A percentile compares a stretch with the other conserved stretches of the same genome.
These are phyloP conservation scores for Botrytis squamosa DNA, from an alignment of 2,329 filamentous ascomycete genomes.

Conservation along the genomic window DNA sequence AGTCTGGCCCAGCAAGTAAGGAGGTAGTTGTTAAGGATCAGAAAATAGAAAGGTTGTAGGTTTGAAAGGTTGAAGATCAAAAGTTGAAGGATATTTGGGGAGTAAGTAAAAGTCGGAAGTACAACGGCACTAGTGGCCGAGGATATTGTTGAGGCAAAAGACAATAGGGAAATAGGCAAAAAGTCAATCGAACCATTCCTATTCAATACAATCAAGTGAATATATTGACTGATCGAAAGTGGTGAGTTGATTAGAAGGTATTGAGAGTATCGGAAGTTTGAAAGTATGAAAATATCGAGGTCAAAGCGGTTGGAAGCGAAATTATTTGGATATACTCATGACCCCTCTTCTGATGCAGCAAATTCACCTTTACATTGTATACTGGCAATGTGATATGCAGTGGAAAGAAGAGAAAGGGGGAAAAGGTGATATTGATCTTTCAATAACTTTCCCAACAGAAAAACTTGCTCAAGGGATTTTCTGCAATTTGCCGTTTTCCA, in stretches of 20 bases:
- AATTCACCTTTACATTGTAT: slow-evolving; percentile 2
- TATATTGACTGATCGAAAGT: slow-evolving; percentile 8
- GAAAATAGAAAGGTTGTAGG: slow-evolving; percentile 10
- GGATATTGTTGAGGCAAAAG: slow-evolving; percentile 6
- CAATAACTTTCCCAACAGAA: neutral
- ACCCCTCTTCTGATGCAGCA: neutral
- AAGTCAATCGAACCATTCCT: slow-evolving; percentile 9
- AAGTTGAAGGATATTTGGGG: slow-evolving; percentile 10
- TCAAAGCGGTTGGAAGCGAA: slow-evolving; percentile 11
- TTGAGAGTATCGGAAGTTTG: neutral
- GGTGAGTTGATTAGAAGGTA: neutral
- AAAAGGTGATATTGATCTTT: neutral
- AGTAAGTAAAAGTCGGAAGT: neutral
- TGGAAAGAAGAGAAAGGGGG: neutral
- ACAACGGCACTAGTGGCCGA: neutral
- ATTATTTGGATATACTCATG: slow-evolving; percentile 1
- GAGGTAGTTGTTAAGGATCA: slow-evolving; percentile 4
- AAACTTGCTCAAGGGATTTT: neutral
- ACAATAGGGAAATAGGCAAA: neutral
- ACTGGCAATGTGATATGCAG: neutral
- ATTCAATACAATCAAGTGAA: slow-evolving; percentile 4
- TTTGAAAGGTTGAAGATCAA: slow-evolving; percentile 12
- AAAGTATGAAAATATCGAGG: neutral
- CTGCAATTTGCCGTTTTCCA: neutral
- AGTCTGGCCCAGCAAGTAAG: slow-evolving; percentile 19